Conservation (phyloP, 352 stramenopile genomes). For the Phytophthora pinifolia region DNA sequence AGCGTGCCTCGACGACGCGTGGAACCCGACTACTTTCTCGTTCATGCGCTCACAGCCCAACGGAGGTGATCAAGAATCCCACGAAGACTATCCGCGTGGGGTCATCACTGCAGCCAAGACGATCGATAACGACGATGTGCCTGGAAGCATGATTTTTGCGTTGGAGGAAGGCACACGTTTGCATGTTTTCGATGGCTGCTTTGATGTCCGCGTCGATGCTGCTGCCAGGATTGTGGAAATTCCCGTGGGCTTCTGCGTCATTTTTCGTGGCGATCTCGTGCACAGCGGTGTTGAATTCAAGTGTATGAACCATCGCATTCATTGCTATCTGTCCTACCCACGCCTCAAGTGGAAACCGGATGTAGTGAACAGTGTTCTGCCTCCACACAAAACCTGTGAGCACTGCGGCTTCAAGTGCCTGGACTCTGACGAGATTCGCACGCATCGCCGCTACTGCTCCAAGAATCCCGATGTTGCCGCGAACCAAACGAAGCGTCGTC, state of each 20-base stretch:
- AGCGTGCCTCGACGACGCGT: too few relatives aligned
- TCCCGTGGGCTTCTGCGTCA: not conserved
- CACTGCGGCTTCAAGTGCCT: not conserved
- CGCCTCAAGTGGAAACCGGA: slow-evolving; percentile 9
- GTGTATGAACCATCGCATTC: not conserved
- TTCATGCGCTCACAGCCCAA: too few relatives aligned
- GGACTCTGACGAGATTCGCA: not conserved
- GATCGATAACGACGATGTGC: too few relatives aligned
- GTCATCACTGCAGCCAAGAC: too few relatives aligned
- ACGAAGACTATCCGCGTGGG: too few relatives aligned
- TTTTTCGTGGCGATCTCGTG: slow-evolving; percentile 9
- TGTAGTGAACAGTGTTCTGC: slow-evolving; percentile 1
- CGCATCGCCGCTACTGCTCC: too few relatives aligned
- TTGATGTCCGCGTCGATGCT: too few relatives aligned
- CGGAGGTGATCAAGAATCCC: too few relatives aligned
- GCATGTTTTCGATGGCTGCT: too few relatives aligned
- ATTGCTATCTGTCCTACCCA: slow-evolving; percentile 9
- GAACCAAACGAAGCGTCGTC: not conserved
- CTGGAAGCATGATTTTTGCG: too few relatives aligned
- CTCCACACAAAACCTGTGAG: not conserved
- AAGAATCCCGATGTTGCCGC: not conserved
- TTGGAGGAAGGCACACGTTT: too few relatives aligned
- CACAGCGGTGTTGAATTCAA: slow-evolving; percentile 4
- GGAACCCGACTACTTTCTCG: too few relatives aligned
- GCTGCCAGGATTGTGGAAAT: not conserved